These are phyloP conservation scores for Chaetomiaceae sp. DNA, from an alignment of 2,329 filamentous ascomycete species.

Conservation along the genomic window DNA sequence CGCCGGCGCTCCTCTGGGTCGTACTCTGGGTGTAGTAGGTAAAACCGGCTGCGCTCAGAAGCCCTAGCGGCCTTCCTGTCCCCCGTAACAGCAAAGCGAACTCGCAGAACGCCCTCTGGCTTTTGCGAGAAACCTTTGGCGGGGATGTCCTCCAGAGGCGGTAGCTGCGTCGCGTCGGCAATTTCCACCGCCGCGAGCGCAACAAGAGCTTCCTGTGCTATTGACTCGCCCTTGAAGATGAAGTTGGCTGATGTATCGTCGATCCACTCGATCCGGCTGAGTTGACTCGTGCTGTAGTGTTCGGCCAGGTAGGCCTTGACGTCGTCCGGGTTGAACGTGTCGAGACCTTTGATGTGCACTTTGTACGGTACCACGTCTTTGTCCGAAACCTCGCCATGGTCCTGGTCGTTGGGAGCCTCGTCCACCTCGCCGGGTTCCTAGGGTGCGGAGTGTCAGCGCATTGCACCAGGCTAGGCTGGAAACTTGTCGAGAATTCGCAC, in stretches of 20 bases:
- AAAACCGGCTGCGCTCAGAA: constrained; percentile 79
- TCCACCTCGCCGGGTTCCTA: constrained; percentile 41
- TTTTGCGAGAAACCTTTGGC: constrained; percentile 66
- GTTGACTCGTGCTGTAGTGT: constrained; percentile 54
- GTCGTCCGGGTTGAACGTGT: constrained; percentile 74
- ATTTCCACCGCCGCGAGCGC: constrained; percentile 51
- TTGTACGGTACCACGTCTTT: constrained; percentile 50
- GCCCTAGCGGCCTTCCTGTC: constrained; percentile 81
- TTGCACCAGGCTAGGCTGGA: not conserved
- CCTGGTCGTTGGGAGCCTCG: constrained; percentile 25
- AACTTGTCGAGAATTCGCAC: constrained; percentile 17
- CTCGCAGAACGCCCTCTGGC: constrained; percentile 63
- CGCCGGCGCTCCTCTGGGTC: constrained; percentile 72
- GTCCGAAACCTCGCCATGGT: constrained; percentile 26
- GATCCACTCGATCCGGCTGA: constrained; percentile 81
- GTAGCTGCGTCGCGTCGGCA: constrained; percentile 51
- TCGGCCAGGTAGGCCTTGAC: constrained; percentile 70
- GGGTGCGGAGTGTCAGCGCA: constrained; percentile 9
- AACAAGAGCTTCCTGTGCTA: constrained; percentile 51
- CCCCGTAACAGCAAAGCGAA: constrained; percentile 67
- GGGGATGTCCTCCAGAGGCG: constrained; percentile 59
- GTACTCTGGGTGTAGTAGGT: constrained; percentile 84
- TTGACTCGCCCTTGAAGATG: constrained; percentile 58
- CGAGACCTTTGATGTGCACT: constrained; percentile 78
- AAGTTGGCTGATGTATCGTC: constrained; percentile 89